Conservation (phyloP, 768 basidiomycete genomes). For the Psilocybe sp. region DNA sequence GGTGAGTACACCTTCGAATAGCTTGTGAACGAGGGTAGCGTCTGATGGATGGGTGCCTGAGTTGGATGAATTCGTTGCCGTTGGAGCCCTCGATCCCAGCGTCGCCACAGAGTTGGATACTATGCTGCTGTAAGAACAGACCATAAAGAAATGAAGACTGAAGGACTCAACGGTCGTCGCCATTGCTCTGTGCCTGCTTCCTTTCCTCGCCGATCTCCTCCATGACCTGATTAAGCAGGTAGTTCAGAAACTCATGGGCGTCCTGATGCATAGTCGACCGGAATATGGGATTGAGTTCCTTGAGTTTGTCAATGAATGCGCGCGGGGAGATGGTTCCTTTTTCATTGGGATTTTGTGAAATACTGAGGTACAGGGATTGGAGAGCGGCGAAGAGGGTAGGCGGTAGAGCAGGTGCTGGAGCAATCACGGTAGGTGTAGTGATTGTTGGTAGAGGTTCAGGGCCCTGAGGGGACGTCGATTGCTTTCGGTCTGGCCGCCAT, state of each 20-base stretch:
- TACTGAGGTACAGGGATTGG: constrained; percentile 84
- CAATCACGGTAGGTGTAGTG: constrained; percentile 27
- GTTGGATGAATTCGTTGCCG: constrained; percentile 37
- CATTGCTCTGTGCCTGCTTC: constrained; percentile 41
- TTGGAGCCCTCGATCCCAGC: constrained; percentile 42
- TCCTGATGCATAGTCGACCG: constrained; percentile 94
- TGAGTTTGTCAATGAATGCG: constrained; percentile 91
- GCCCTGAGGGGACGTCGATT: constrained; percentile 24
- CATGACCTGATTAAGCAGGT: constrained; percentile 86
- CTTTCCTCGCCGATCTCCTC: constrained; percentile 86
- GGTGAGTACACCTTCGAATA: constrained; percentile 92
- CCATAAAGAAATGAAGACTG: constrained; percentile 1
- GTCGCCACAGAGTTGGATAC: constrained; percentile 63
- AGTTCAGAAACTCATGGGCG: constrained; percentile 97
- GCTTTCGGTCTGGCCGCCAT: constrained; percentile 58
- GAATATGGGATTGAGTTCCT: constrained; percentile 89
- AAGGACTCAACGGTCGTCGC: constrained; percentile 63
- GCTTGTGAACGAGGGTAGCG: constrained; percentile 81
- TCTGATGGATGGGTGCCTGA: constrained; percentile 45
- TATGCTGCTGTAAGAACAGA: constrained; percentile 24
- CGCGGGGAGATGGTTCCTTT: constrained; percentile 87
- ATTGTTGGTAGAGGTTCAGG: constrained; percentile 22
- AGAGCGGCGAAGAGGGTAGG: constrained; percentile 89
- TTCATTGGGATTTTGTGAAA: constrained; percentile 74
- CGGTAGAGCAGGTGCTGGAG: constrained; percentile 55